phyloP scores from a whole-genome alignment of 179 eudicot species.

The Beta lomatogona region DNA sequence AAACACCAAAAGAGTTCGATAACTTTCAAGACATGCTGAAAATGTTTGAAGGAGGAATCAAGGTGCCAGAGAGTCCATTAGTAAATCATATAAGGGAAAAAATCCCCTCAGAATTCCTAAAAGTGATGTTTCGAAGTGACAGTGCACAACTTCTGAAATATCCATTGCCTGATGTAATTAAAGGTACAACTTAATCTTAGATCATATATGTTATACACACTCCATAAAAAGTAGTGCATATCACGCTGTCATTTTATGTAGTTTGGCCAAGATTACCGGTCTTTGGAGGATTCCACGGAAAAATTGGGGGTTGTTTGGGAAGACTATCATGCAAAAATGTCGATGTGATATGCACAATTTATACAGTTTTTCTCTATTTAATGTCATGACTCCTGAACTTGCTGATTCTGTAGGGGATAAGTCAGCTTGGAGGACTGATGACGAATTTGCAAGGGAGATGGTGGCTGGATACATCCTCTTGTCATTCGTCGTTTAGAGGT shows the following conservation, averaged over 20 bases:
- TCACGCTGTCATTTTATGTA: no score
- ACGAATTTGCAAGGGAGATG: constrained; percentile 91
- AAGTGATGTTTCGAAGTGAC: constrained; percentile 46
- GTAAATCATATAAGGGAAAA: constrained; percentile 40
- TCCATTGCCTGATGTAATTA: constrained; percentile 64
- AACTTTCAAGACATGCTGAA: constrained; percentile 55
- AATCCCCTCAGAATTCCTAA: constrained; percentile 53
- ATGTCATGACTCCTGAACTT: background rate
- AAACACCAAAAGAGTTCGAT: constrained; percentile 66
- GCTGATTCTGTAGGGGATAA: constrained; percentile 44
- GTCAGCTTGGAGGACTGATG: constrained; percentile 89
- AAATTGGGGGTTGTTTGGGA: no score
- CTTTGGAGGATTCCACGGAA: no score
- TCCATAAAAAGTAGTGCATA: background rate
- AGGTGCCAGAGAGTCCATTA: constrained; percentile 34
- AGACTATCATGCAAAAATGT: no score
- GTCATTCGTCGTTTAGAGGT: constrained; percentile 62
- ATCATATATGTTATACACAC: no score
- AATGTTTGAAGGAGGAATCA: constrained; percentile 53
- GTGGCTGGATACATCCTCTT: constrained; percentile 76
- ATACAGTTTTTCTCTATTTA: no score
- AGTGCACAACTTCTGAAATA: constrained; percentile 54
- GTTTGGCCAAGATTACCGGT: no score
- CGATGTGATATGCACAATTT: no score
- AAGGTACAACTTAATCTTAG: constrained; percentile 39